Conservation (phyloP, 352 stramenopile species). For the Aphanomyces euteiches region DNA sequence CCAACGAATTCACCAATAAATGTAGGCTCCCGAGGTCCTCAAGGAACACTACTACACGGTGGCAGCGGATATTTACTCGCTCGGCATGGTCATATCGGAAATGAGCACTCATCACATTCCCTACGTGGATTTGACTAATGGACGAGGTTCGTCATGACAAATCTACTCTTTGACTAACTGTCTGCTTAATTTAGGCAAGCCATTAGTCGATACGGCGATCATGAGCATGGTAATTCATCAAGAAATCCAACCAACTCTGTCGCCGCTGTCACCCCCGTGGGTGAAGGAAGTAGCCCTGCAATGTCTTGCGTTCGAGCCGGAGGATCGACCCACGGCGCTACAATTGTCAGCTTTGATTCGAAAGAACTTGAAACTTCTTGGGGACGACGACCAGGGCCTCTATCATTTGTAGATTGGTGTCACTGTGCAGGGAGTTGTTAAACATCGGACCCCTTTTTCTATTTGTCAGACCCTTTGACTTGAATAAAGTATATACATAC, state of each 20-base stretch:
- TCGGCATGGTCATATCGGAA: conserved; percentile 27
- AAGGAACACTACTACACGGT: conserved; percentile 24
- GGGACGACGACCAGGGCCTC: no score
- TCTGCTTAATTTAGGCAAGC: background rate
- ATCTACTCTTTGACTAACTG: background rate
- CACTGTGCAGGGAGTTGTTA: no score
- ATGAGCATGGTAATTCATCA: conserved; percentile 27
- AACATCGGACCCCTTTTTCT: no score
- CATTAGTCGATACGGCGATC: conserved; percentile 29
- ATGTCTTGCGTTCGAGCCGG: background rate
- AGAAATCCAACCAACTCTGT: conserved; percentile 15
- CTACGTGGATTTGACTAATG: conserved; percentile 19
- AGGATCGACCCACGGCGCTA: conserved; percentile 3
- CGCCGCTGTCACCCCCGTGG: conserved; percentile 6
- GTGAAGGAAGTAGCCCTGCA: background rate
- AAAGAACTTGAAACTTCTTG: background rate
- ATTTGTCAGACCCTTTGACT: no score
- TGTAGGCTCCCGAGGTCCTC: conserved; percentile 24
- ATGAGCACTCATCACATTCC: conserved; percentile 27
- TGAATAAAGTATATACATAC: no score
- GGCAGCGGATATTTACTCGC: conserved; percentile 28
- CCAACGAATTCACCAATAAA: background rate
- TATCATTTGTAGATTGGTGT: no score
- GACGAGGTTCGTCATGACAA: background rate
- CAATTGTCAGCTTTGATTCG: conserved; percentile 4